phyloP scores from a whole-genome alignment of 192 early-diverging fungal species.

The Diversispora eburnea region DNA sequence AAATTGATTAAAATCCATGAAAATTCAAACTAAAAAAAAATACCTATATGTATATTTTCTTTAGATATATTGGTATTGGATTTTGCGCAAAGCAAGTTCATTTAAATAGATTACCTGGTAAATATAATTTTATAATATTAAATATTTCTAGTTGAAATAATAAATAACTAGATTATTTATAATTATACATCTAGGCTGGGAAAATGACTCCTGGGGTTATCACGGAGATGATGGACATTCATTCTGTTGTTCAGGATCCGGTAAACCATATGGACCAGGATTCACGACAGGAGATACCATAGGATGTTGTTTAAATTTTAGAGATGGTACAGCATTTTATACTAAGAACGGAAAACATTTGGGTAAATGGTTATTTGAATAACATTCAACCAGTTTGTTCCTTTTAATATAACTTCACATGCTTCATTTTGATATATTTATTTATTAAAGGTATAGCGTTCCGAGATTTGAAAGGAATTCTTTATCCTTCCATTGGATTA shows the following conservation, averaged over 20 bases:
- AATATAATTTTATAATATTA: background rate
- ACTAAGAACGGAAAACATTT: constrained; percentile 88
- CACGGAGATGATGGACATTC: constrained; percentile 93
- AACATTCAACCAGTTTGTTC: background rate
- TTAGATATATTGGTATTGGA: constrained; percentile 82
- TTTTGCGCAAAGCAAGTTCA: constrained; percentile 55
- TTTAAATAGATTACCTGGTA: constrained; percentile 79
- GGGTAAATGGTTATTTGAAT: constrained; percentile 34
- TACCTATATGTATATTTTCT: background rate
- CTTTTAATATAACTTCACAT: background rate
- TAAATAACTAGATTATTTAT: no score
- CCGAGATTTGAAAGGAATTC: constrained; percentile 40
- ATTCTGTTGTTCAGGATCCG: constrained; percentile 73
- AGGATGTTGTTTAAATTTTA: constrained; percentile 91
- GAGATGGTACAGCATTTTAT: constrained; percentile 72
- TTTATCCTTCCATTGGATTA: constrained; percentile 75
- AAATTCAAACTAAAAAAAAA: no score
- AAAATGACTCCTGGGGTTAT: constrained; percentile 89
- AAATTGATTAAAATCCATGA: background rate
- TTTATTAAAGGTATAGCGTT: constrained; percentile 36
- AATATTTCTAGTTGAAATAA: no score
- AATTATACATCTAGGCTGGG: constrained; percentile 64
- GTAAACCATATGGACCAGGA: constrained; percentile 78
- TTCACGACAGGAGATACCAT: constrained; percentile 92
- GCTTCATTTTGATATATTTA: background rate